Evolutionary conservation across 2,329 filamentous ascomycete species (phyloP), one percentile per base, ranked within the genome.

Genomic region (Cercospora sp.): DNA sequence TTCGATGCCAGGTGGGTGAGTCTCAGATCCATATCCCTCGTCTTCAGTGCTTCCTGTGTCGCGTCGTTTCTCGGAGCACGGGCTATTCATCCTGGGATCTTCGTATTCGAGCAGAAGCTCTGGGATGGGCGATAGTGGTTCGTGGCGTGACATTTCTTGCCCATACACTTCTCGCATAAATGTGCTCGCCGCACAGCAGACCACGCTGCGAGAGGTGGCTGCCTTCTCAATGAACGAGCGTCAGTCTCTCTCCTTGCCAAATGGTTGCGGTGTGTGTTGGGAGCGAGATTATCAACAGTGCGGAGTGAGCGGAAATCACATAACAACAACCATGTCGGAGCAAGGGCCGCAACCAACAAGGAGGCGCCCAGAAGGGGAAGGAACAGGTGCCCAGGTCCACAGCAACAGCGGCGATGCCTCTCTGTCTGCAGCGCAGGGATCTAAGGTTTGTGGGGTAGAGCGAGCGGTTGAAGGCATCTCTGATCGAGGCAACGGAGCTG

Each of bases 271-370:
- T 36, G 30, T 31, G 55, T 31, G 55, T 16, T 55, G 12, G 23
- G 5, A 55, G 13, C 16, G 48, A 55, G 6, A 13, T 55, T 30
- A 16, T 60, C 57, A 36, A 16, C n/a, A 26, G 31, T 26, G 33
- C 58, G 58, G 58, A 60, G 33, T 26, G 26, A 10, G 36, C 60
- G 42, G 42, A 48, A 62, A 62, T 48, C 51, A 64, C 23, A 64
- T 31, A 64, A 64, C 62, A 59, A 36, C 13, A 64, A 58, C 51
- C 62, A 64, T 64, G 62, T 64, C 62, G 28, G 48, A 23, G 51
- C 51, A 59, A 48, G 51, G 62, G 18, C 36, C 33, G 36, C 30
- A 31, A 31, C 62, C 62, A 64, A 64, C 51, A 53, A 33, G 45
- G 26, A 42, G 62, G 8, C 20, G 51, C 53, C 62, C 62, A 40